phyloP scores from a whole-genome alignment of 306 rosid genomes.

The Ammopiptanthus mongolicus region DNA sequence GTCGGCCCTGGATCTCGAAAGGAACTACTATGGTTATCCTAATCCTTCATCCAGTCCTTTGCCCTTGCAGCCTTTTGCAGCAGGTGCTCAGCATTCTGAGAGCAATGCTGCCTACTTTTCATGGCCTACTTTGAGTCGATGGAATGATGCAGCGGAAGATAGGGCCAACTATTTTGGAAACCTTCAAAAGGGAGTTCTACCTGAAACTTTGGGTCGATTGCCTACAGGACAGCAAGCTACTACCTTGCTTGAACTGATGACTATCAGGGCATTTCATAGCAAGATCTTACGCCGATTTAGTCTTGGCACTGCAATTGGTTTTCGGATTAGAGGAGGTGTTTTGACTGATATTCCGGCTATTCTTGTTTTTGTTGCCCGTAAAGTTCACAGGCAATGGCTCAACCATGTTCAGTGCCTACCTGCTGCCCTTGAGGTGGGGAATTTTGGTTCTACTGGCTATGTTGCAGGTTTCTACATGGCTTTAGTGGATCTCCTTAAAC shows the following conservation, averaged over 20 bases:
- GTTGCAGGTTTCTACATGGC: constrained; percentile 49
- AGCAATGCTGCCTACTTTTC: constrained; percentile 93
- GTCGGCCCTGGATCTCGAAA: constrained; percentile 80
- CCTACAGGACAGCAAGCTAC: constrained; percentile 96
- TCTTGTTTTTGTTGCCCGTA: constrained; percentile 93
- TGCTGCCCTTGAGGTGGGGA: constrained; percentile 95
- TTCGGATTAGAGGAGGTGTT: constrained; percentile 84
- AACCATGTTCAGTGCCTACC: constrained; percentile 74
- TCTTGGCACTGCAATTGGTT: constrained; percentile 98
- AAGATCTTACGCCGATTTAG: constrained; percentile 82
- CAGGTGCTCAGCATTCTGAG: constrained; percentile 83
- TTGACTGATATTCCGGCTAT: constrained; percentile 94
- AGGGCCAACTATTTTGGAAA: constrained; percentile 90
- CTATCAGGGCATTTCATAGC: constrained; percentile 98
- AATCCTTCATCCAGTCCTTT: constrained; percentile 69
- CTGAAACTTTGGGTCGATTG: constrained; percentile 81
- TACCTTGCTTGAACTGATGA: constrained; percentile 96
- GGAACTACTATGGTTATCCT: constrained; percentile 54
- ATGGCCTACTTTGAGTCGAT: constrained; percentile 91
- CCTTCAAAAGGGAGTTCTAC: constrained; percentile 93
- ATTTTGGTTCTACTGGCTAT: constrained; percentile 45
- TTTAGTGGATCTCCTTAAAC: constrained; percentile 27
- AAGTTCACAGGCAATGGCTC: constrained; percentile 97
- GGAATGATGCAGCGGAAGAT: constrained; percentile 85
- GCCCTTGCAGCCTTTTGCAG: constrained; percentile 74